A percentile compares a stretch with the other conserved stretches of the same genome.
phyloP scores from a whole-genome alignment of 2,329 filamentous ascomycete genomes.

The Davidsoniella virescens region DNA sequence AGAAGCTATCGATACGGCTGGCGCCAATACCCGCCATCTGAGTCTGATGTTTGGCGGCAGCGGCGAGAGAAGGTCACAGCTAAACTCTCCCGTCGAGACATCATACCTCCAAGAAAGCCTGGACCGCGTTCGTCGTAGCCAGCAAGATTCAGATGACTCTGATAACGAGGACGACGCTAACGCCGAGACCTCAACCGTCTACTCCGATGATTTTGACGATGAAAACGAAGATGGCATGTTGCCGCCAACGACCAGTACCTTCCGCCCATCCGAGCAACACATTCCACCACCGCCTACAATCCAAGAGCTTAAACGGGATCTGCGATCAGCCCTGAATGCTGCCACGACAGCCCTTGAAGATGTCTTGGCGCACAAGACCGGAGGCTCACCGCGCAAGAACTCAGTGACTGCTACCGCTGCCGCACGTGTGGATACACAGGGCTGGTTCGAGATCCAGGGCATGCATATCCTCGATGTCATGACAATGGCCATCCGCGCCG shows the following conservation, averaged over 20 bases:
- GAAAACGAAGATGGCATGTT: constrained; percentile 64
- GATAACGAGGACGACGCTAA: constrained; percentile 16
- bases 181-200: constrained; percentile 7
- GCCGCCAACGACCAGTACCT: constrained; percentile 93
- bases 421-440: constrained; percentile 29
- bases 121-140: neutral
- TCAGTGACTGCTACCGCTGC: constrained; percentile 19
- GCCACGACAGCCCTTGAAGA: constrained; percentile 52
- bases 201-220: constrained; percentile 36
- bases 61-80: constrained; percentile 17
- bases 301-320: constrained; percentile 51
- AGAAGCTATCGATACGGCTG: constrained; percentile 28
- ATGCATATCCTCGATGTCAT: constrained; percentile 84
- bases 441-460: constrained; percentile 75
- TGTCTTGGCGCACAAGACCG: constrained; percentile 22
- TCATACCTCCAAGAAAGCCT: constrained; percentile 14
- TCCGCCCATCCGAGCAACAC: constrained; percentile 68
- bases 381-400: constrained; percentile 13
- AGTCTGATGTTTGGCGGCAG: constrained; percentile 12
- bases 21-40: constrained; percentile 26
- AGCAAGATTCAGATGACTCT: constrained; percentile 7
- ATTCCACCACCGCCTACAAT: constrained; percentile 74
- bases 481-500: constrained; percentile 86
- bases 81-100: constrained; percentile 32
- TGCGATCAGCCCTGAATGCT: constrained; percentile 53